Base-by-base conservation (phyloP, 2,329 filamentous ascomycete genomes). In the Dendrostoma leiphaemia region DNA sequence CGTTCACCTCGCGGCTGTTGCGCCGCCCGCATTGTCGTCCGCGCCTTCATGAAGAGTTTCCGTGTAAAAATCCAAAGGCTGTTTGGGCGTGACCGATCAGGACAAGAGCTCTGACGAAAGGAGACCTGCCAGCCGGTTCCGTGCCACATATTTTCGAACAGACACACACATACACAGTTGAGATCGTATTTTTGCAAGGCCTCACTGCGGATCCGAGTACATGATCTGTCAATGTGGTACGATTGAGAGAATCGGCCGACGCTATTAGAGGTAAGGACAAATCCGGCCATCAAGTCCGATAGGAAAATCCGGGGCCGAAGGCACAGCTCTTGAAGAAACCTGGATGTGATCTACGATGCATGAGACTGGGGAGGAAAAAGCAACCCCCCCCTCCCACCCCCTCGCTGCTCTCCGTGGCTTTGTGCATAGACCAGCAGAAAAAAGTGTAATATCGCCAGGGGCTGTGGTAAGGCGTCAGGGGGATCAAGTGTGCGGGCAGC, bases 291-390 rank as follows among this genome's bases (percentile, higher is more conserved):
- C 44, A 47, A 15, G 44, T 35, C 44, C 44, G 44, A 47, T 10
- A 26, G 26, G 26, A 21, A 23, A 3, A 37, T 34, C 44, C 44
- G 44, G 44, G 17, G 44, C 44, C 44, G 44, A 47, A 32, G 31
- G 13, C 13, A 32, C 7, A 26, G n/a, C n/a, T n/a, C n/a, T n/a
- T n/a, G n/a, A n/a, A n/a, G 13, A 13, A 23, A 24, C 38, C 38
- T 26, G 23, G 38, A 35, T 5, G 44, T 34, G 44, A 47, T 47
- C 44, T 47, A 47, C 44, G 29, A 17, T 47, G 44, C 31, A 46
- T 26, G 29, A 41, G 2, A 13, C 38, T 17, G 29, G 17, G 29
- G 43, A 23, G 12, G 26, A 28, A 46, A 34, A 47, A 2, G 17
- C 19, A 26, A 24, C 44, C 44, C 41, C 41, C 41, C n/a, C 23